Base-by-base conservation (phyloP, 768 basidiomycete species). In the Tulasnella sp. region DNA sequence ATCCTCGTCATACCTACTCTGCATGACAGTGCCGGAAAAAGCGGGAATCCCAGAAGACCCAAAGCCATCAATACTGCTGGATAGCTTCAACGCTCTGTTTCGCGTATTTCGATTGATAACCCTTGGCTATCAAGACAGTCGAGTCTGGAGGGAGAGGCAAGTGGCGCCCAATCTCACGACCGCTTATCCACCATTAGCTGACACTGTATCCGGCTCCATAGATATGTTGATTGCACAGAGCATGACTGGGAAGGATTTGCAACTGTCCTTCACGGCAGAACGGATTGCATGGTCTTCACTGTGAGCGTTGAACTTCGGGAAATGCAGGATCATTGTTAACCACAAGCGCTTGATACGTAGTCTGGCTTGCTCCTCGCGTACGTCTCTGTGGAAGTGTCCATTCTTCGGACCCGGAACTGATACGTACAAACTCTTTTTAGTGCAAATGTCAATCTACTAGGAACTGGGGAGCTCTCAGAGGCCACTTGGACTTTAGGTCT, bases 101-200 rank as follows among this genome's bases (percentile, higher is more conserved):
- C 73, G 73, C 18, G 29, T 74, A 0, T 32, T 55, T 74, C 73
- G 73, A 3, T 46, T 74, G 9, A 26, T 74, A 7, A 74, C 73
- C 5, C 32, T 74, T n/a, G 73, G 73, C 10, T 74, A 42, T 35
- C 73, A 74, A 48, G 73, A 74, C 6, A 48, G 32, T 74, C 73
- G 29, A 35, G 46, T 74, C 1, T 74, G 73, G 73, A 51, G 16
- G 23, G 73, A 74, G 51, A 42, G 73, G 73, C 29, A 20, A 35
- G 46, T 73, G 10, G 39, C 46, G 71, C 39, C 16, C 71, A n/a
- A 29, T 67, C 55, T 23, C 10, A 57, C 4, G 55, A 15, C 42
- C 42, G 15, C 48, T 51, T 23, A 51, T 51, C 20, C 9, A 51
- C 48, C 42, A 9, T 23, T 1, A 2, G 48, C 10, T 51, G 48